Conservation (phyloP, 306 rosid genomes). For the apple (Malus domestica) region ASM211411v1 NC_041794.1:31234001-31234500, state of each 20-base stretch:
- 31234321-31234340: background rate
- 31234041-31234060: slow-evolving; percentile 1
- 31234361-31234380: background rate
- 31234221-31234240: background rate
- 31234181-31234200: background rate
- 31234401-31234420: background rate
- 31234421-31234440: background rate
- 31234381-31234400: background rate
- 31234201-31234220: background rate
- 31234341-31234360: background rate
- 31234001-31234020: background rate
- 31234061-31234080: background rate
- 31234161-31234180: background rate
- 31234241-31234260: background rate
- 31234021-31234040: slow-evolving; percentile 1
- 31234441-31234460: background rate
- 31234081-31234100: slow-evolving; percentile 8
- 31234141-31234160: background rate
- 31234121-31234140: background rate
- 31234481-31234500: slow-evolving; percentile 41
- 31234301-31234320: background rate
- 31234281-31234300: background rate
- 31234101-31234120: background rate
- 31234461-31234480: slow-evolving; percentile 28
- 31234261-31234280: background rate